Conservation (phyloP, 768 basidiomycete species). For the Hydnum rufescens region DNA sequence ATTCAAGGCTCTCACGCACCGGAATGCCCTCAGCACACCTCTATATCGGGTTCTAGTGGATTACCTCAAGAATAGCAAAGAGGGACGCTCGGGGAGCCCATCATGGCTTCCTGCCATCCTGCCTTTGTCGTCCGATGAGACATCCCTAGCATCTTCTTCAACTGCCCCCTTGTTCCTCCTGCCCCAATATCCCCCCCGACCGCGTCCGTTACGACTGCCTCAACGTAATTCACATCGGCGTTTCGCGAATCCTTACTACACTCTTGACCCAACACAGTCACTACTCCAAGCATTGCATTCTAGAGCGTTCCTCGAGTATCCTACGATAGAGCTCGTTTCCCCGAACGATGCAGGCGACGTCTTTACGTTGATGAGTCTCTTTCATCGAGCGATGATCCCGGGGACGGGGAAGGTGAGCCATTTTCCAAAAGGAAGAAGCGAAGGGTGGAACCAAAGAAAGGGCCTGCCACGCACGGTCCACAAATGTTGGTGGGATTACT, state of each 20-base stretch:
- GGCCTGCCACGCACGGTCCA: too few species aligned
- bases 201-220: background rate
- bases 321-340: constrained; percentile 55
- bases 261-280: constrained; percentile 30
- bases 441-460: too few species aligned
- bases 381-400: too few species aligned
- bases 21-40: constrained; percentile 28
- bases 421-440: too few species aligned
- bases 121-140: background rate
- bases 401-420: too few species aligned
- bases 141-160: background rate
- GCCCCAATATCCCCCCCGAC: constrained; percentile 9
- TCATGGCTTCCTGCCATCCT: background rate
- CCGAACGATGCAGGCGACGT: too few species aligned
- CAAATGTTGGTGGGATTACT: too few species aligned
- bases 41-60: constrained; percentile 30
- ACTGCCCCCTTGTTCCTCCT: constrained; percentile 40
- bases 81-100: constrained; percentile 16
- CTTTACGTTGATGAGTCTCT: too few species aligned
- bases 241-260: constrained; percentile 27
- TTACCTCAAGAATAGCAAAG: too few species aligned
- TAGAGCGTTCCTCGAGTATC: constrained; percentile 65
- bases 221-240: background rate
- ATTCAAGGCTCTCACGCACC: constrained; percentile 41
- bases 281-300: constrained; percentile 32